A percentile compares a stretch with the other conserved stretches of the same genome.
phyloP scores from a whole-genome alignment of 2,329 filamentous ascomycete species.

The Cryphonectria japonica region DNA sequence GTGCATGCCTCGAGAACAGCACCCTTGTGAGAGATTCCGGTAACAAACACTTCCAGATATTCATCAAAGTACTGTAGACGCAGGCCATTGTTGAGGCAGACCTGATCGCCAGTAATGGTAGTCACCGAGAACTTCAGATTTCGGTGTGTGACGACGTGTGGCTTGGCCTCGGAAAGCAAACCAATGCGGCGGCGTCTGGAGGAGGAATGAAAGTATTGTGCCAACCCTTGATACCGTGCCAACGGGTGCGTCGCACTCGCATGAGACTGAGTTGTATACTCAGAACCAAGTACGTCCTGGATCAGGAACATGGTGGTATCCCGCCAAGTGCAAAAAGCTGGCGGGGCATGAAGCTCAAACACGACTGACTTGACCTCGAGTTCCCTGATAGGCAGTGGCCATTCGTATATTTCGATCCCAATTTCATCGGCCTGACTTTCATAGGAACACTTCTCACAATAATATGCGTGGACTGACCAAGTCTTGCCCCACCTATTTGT shows the following conservation, averaged over 20 bases:
- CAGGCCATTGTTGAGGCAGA: slow-evolving; percentile 53
- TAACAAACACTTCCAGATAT: slow-evolving; percentile 25
- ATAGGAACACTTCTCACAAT: slow-evolving; percentile 44
- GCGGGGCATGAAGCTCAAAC: slow-evolving; percentile 55
- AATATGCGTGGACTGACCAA: slow-evolving; percentile 21
- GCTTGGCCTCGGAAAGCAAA: slow-evolving; percentile 43
- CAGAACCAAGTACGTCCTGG: slow-evolving; percentile 41
- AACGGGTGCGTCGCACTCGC: background rate
- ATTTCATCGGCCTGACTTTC: slow-evolving; percentile 41
- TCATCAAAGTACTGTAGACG: slow-evolving; percentile 44
- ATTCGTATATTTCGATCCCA: slow-evolving; percentile 55
- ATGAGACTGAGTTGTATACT: slow-evolving; percentile 16
- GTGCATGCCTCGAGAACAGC: slow-evolving; percentile 43
- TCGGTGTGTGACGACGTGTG: slow-evolving; percentile 42
- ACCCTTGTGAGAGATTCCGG: slow-evolving; percentile 26
- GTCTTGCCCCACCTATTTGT: background rate
- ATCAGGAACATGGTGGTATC: slow-evolving; percentile 50
- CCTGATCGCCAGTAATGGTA: slow-evolving; percentile 37
- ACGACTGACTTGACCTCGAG: slow-evolving; percentile 47
- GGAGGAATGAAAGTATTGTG: background rate
- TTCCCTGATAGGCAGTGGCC: slow-evolving; percentile 51
- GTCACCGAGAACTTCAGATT: slow-evolving; percentile 18
- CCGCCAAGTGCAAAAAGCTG: slow-evolving; percentile 50
- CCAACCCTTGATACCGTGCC: background rate
- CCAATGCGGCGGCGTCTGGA: slow-evolving; percentile 31